phyloP scores from a whole-genome alignment of 305 asterid species.

The Striga hermonthica region DNA sequence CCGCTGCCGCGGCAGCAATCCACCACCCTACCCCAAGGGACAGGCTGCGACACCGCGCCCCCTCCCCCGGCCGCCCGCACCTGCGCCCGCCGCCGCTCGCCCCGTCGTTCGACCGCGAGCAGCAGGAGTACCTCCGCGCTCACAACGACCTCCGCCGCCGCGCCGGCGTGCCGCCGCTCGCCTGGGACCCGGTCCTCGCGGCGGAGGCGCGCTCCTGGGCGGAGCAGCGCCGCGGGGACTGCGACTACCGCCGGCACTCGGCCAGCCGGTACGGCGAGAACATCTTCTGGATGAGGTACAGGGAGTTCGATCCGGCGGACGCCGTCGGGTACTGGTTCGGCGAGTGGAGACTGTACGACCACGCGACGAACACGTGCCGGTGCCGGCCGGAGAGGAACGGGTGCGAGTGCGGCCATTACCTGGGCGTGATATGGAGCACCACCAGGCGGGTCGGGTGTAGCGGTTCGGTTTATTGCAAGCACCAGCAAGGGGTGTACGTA shows the following conservation, averaged over 20 bases:
- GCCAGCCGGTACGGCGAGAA: slow-evolving; percentile 47
- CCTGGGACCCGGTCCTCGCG: slow-evolving; percentile 52
- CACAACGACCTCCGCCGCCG: slow-evolving; percentile 48
- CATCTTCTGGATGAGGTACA: slow-evolving; percentile 51
- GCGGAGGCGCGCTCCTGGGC: slow-evolving; percentile 49
- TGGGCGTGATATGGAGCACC: slow-evolving; percentile 46
- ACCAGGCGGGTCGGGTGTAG: slow-evolving; percentile 61
- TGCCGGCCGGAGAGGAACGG: slow-evolving; percentile 45
- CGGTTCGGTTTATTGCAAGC: slow-evolving; percentile 46
- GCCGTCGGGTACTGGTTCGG: slow-evolving; percentile 56
- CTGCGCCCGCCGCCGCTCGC: slow-evolving; percentile 22
- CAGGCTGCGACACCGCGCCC: slow-evolving; percentile 32
- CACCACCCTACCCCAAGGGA: slow-evolving; percentile 31
- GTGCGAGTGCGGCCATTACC: slow-evolving; percentile 74
- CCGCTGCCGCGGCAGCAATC: slow-evolving; percentile 32
- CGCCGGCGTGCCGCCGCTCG: slow-evolving; percentile 43
- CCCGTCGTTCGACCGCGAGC: slow-evolving; percentile 43
- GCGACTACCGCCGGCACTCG: slow-evolving; percentile 58
- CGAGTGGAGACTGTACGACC: slow-evolving; percentile 43
- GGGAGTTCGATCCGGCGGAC: slow-evolving; percentile 40
- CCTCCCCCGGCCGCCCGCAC: slow-evolving; percentile 13
- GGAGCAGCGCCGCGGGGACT: slow-evolving; percentile 42
- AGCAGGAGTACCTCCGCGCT: slow-evolving; percentile 42
- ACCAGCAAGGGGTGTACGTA: slow-evolving; percentile 44
- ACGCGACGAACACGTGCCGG: slow-evolving; percentile 23